These are phyloP conservation scores for Moelleriella libera DNA, from an alignment of 2,329 filamentous ascomycete species.

Conservation along the genomic window DNA sequence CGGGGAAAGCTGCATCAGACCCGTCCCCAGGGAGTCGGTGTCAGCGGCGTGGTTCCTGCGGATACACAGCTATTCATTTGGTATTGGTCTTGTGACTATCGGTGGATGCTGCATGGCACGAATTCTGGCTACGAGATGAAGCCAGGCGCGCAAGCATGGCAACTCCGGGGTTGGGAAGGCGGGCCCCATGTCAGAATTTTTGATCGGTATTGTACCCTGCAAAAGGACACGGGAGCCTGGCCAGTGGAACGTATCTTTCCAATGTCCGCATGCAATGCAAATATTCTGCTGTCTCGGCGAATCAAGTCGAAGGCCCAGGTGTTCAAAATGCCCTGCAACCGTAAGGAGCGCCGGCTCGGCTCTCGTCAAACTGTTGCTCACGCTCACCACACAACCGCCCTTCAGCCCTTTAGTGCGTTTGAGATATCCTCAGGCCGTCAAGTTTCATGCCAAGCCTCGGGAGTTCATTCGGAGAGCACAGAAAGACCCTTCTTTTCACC, in stretches of 20 bases:
- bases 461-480: neutral
- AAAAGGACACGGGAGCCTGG: neutral
- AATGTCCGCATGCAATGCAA: neutral
- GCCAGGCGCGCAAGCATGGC: neutral
- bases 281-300: no score
- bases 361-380: no score
- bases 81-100: neutral
- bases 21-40: conserved; percentile 1
- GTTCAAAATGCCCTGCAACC: no score
- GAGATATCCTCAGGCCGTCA: no score
- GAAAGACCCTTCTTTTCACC: no score
- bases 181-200: neutral
- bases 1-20: neutral
- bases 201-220: conserved; percentile 1
- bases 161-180: neutral
- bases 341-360: no score
- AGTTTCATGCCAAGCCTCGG: no score
- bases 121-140: neutral
- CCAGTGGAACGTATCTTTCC: neutral
- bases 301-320: no score
- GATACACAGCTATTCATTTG: neutral
- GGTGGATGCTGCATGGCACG: neutral
- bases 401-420: no score
- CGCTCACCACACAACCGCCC: no score
- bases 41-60: neutral